phyloP scores from a whole-genome alignment of 371 early-diverging fungal species.

The Mucor mucedo region DNA sequence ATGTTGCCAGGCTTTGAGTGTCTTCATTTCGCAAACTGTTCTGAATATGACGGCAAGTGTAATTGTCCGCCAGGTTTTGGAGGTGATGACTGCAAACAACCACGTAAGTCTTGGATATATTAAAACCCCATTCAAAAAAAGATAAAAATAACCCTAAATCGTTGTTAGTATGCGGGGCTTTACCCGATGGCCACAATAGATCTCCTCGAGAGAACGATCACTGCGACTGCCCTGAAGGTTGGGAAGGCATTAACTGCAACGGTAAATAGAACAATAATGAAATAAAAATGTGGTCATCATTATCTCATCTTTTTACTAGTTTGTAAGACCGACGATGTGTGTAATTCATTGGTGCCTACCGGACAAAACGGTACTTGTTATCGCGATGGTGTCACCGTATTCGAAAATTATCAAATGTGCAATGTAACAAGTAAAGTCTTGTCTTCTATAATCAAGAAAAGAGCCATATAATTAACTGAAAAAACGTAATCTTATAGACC shows the following conservation, averaged over 20 bases:
- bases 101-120: slow-evolving; percentile 52
- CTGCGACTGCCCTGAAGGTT: slow-evolving; percentile 86
- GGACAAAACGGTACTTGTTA: slow-evolving; percentile 86
- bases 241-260: slow-evolving; percentile 93
- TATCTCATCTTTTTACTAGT: slow-evolving; percentile 48
- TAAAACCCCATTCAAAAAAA: no score
- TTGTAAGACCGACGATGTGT: slow-evolving; percentile 76
- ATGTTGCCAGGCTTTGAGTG: slow-evolving; percentile 76
- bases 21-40: slow-evolving; percentile 82
- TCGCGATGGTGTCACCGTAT: slow-evolving; percentile 76
- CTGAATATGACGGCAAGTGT: slow-evolving; percentile 80
- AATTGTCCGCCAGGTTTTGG: slow-evolving; percentile 88
- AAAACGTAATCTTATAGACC: slow-evolving; percentile 35
- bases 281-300: not conserved
- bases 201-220: slow-evolving; percentile 59
- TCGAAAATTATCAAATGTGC: slow-evolving; percentile 84
- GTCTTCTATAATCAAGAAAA: no score
- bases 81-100: slow-evolving; percentile 84
- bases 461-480: not conserved
- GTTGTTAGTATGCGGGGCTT: slow-evolving; percentile 64
- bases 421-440: slow-evolving; percentile 81
- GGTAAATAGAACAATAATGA: slow-evolving; percentile 49
- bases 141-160: no score
- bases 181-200: slow-evolving; percentile 70
- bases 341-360: slow-evolving; percentile 75